Conservation (phyloP, 345 rosid species). For the rapeseed (Brassica napus) region DNA sequence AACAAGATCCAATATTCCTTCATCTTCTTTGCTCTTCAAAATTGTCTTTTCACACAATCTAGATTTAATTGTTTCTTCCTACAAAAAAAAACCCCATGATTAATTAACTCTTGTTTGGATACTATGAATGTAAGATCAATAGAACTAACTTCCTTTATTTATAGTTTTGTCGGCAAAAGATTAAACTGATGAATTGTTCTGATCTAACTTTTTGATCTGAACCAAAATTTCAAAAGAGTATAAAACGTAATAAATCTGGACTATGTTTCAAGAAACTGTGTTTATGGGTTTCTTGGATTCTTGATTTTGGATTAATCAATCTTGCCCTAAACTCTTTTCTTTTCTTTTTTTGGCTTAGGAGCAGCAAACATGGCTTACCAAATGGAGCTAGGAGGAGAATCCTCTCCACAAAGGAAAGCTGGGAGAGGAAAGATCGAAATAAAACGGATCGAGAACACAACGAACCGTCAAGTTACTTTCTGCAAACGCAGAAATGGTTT, state of each 20-base stretch:
- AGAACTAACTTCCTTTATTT: not conserved
- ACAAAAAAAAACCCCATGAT: not conserved
- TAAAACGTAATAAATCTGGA: slow-evolving; percentile 8
- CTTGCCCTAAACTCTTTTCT: not conserved
- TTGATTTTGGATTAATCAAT: not conserved
- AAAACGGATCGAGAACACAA: slow-evolving; percentile 99
- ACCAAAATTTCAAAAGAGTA: slow-evolving; percentile 7
- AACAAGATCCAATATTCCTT: slow-evolving; percentile 23
- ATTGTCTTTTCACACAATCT: not conserved
- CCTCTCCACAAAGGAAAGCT: slow-evolving; percentile 67
- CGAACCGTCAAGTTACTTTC: slow-evolving; percentile 96
- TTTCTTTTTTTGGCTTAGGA: not conserved
- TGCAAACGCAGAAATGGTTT: slow-evolving; percentile 94
- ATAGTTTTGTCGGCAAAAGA: slow-evolving; percentile 21
- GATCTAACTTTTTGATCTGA: not conserved
- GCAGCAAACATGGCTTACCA: slow-evolving; percentile 57
- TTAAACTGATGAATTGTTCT: not conserved
- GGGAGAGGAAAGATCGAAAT: slow-evolving; percentile 99
- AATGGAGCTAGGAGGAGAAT: slow-evolving; percentile 50
- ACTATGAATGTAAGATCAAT: slow-evolving; percentile 22
- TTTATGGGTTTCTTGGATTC: slow-evolving; percentile 5
- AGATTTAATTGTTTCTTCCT: not conserved
- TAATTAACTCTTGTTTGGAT: not conserved
- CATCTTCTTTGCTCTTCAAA: slow-evolving; percentile 29
- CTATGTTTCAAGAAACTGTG: slow-evolving; percentile 16